phyloP scores from a whole-genome alignment of 2,329 filamentous ascomycete species.

The Endoconidiophora laricicola region DNA sequence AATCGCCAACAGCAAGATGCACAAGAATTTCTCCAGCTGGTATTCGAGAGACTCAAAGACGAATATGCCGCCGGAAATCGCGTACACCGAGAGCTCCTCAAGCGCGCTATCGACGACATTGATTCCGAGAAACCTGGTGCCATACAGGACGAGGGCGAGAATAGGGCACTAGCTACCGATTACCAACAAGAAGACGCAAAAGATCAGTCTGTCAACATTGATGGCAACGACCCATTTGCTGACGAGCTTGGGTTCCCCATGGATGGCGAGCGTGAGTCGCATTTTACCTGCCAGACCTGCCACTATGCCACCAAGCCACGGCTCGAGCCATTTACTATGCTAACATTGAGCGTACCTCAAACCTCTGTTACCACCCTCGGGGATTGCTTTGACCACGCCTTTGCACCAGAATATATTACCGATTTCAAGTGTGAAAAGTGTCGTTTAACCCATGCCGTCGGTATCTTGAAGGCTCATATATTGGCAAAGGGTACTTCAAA shows the following conservation, averaged over 20 bases:
- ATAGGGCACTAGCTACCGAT: constrained; percentile 6
- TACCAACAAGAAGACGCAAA: background rate
- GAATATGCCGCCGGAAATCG: constrained; percentile 78
- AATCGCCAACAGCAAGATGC: constrained; percentile 93
- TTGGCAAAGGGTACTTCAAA: constrained; percentile 33
- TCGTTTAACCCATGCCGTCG: constrained; percentile 62
- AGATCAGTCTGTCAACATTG: background rate
- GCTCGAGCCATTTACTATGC: constrained; percentile 71
- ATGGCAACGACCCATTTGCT: constrained; percentile 4
- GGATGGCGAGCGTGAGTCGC: constrained; percentile 83
- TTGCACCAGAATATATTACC: constrained; percentile 91
- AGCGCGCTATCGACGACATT: constrained; percentile 1
- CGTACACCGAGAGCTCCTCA: constrained; percentile 25
- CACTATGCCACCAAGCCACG: constrained; percentile 76
- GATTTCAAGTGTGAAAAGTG: constrained; percentile 95
- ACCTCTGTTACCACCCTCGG: constrained; percentile 65
- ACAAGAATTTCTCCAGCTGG: constrained; percentile 89
- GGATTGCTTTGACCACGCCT: constrained; percentile 79
- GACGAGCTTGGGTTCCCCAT: constrained; percentile 67
- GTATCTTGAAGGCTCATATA: constrained; percentile 44
- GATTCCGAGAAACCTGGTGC: constrained; percentile 6
- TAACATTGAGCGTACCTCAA: constrained; percentile 84
- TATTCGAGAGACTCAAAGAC: constrained; percentile 80
- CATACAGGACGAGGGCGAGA: constrained; percentile 14
- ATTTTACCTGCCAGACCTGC: constrained; percentile 83